These are phyloP conservation scores for Trametes punicea DNA, from an alignment of 768 basidiomycete genomes.

Conservation along the genomic window DNA sequence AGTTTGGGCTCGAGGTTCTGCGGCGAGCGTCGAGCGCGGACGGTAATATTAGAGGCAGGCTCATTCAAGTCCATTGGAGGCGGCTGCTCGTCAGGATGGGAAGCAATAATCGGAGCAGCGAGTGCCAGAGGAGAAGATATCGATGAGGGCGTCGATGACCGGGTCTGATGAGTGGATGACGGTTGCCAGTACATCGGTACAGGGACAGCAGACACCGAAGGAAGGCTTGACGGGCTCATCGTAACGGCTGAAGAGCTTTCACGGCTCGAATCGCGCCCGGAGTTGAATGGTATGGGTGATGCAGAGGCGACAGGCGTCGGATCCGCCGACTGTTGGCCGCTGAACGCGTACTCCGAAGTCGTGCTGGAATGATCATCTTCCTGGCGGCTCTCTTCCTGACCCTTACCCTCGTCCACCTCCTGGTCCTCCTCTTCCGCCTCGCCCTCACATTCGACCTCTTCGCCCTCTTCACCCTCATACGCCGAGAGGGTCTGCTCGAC, in stretches of 20 bases:
- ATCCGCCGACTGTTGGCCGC: constrained; percentile 44
- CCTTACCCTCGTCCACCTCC: constrained; percentile 20
- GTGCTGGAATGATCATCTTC: constrained; percentile 57
- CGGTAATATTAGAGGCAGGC: constrained; percentile 35
- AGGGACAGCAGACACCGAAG: constrained; percentile 29
- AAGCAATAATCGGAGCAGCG: constrained; percentile 79
- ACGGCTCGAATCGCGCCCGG: constrained; percentile 14
- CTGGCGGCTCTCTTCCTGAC: constrained; percentile 21
- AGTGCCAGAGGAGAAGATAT: constrained; percentile 84
- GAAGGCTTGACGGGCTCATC: constrained; percentile 22
- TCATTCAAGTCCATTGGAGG: constrained; percentile 71
- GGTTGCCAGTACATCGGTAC: constrained; percentile 37
- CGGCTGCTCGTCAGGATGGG: constrained; percentile 54
- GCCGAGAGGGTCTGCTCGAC: constrained; percentile 65
- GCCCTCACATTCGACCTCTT: constrained; percentile 42
- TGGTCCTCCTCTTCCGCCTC: constrained; percentile 32
- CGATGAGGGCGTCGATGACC: constrained; percentile 86
- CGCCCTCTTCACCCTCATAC: constrained; percentile 53
- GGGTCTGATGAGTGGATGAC: constrained; percentile 53
- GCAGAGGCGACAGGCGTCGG: constrained; percentile 68
- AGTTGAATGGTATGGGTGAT: constrained; percentile 36
- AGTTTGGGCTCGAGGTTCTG: constrained; percentile 66
- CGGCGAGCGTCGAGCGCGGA: constrained; percentile 63
- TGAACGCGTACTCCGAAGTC: constrained; percentile 62
- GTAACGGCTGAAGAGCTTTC: constrained; percentile 11